Base-by-base conservation (phyloP, 495 filamentous ascomycete genomes). In the Parathielavia appendiculata region DNA sequence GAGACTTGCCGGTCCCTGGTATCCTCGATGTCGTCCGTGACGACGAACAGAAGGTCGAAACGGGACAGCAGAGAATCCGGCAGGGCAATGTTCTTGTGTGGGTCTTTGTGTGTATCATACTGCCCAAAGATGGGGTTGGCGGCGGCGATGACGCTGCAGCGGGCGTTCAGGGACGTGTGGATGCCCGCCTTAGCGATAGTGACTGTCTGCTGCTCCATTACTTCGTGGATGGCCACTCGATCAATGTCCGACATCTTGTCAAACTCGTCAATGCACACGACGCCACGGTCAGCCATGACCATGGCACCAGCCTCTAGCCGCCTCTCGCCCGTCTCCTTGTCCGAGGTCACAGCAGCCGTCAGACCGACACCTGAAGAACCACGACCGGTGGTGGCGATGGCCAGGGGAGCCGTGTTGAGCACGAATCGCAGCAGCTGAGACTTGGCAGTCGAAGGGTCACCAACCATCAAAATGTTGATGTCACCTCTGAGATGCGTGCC, bases 181-280 rank as follows among this genome's bases (percentile, higher is more conserved):
- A 99, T 99, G 62, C 93, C 93, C 5, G 93, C 93, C 75, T 99
- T 99, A 30, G 93, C 93, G 66, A 99, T 97, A 30, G 93, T 99
- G 58, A 99, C 93, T 0, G 93, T 99, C 70, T 99, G 93, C 76
- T 99, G 93, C 73, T 99, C 93, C 93, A 99, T 99, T 56, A 99
- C 93, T 90, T 99, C 93, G 81, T 99, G 93, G 65, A 99, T 99
- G 47, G 93, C 93, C 20, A 99, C 93, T 63, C 93, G 86, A 71
- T 99, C 93, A 39, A 97, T 86, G 71, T 97, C 93, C 61, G 89
- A 95, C 93, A 99, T 99, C 75, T 99, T 99, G 75, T 99, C 93
- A 69, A 99, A 99, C 71, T 99, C 93, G 71, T 99, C 93, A 64
- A 99, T 99, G 75, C 93, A 99, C 41, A 99, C 93, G 39, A 99